Evolutionary conservation across 176 grass and related monocot genomes (phyloP), one percentile per base, ranked within the genome.

Genomic region (Puccinellia tenuiflora): DNA sequence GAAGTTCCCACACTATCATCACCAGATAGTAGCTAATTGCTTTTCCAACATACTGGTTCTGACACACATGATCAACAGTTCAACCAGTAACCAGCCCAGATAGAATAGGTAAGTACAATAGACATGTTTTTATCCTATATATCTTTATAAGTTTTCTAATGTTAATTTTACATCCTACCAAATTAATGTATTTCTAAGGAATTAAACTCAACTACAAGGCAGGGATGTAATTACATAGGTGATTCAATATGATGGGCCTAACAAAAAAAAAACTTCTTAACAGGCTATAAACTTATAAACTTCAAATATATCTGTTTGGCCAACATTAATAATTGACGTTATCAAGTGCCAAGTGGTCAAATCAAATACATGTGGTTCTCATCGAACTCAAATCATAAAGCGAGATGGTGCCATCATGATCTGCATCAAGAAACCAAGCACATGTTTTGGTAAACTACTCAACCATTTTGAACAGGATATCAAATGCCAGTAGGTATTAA

Each of bases 341-440:
- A 57, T 73, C 25, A 31, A 30, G 51, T 16, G 35, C 35, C 52
- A 82, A 73, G 46, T 45, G 43, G 16, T 37, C 68, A 82, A 60
- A 73, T 31, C 38, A 22, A 73, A 40, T n/a, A 33, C 26, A 83
- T 21, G 37, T 57, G 15, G 37, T 73, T 72, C 38, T 30, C 28
- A 82, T 57, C 35, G 30, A 72, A 72, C 66, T 81, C 18, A 24
- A 81, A 70, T 64, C 22, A 81, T 56, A 81, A 70, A 81, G 46
- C 5, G 1, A 69, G 45, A 54, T 28, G 35, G n/a, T 46, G 12
- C 37, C 17, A 48, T 43, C 40, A 79, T 29, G 42, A 80, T 33
- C 28, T 35, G 28, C 47, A 34, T 33, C 78, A 66, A 66, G 59
- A 66, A 46, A 10, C 18, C 18, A 52, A 53, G 16, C 8, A 53